Conservation (phyloP, 2,329 filamentous ascomycete genomes). For the Colletotrichum sublineola region DNA sequence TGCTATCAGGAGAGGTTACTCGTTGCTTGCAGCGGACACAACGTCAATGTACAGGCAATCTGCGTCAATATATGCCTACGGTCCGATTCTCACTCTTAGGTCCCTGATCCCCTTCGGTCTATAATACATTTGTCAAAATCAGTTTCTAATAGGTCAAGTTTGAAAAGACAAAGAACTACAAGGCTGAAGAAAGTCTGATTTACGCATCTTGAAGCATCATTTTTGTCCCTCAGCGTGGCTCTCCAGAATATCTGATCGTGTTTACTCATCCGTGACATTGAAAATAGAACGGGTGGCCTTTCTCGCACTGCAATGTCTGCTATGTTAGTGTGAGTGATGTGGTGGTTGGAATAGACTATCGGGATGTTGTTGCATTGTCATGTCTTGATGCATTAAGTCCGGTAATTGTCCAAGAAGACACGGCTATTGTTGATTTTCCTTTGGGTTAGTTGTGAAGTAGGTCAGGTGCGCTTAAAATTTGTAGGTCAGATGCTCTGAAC, state of each 20-base stretch:
- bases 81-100: not conserved
- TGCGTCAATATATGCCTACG: not conserved
- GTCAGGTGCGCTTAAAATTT: no score
- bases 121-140: not conserved
- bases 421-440: no score
- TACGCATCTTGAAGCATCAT: not conserved
- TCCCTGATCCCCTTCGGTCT: not conserved
- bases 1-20: constrained; percentile 13
- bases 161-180: not conserved
- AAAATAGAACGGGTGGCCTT: not conserved
- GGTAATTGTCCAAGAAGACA: not conserved
- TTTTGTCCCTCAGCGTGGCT: not conserved
- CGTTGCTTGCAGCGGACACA: constrained; percentile 14
- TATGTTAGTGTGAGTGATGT: not conserved
- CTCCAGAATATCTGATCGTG: not conserved
- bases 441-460: no score
- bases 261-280: not conserved
- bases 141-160: not conserved
- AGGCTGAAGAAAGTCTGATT: not conserved
- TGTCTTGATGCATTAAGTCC: not conserved
- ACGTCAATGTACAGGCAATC: constrained; percentile 1
- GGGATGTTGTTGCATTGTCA: not conserved
- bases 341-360: not conserved
- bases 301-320: not conserved
- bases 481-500: no score